Conservation (phyloP, 225 moss, liverwort and hornwort species). For the Thuidium tamariscinum region DNA sequence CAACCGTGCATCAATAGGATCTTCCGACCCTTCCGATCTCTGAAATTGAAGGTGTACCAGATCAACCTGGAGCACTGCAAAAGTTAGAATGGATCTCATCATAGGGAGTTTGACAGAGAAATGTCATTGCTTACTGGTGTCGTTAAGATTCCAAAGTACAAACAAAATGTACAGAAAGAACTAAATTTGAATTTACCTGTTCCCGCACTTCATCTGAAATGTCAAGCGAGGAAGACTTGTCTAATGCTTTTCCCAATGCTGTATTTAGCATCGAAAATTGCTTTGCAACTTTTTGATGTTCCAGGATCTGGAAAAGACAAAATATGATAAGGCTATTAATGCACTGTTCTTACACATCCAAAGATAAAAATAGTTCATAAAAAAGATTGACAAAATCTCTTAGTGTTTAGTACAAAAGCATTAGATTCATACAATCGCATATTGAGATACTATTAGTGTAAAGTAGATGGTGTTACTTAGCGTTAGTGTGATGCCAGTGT, state of each 20-base stretch:
- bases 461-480: not conserved
- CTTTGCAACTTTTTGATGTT: conserved; percentile 34
- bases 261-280: conserved; percentile 47
- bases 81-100: not conserved
- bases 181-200: conserved; percentile 31
- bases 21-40: conserved; percentile 59
- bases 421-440: not conserved
- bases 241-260: conserved; percentile 49
- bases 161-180: not conserved
- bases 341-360: not conserved
- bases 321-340: not conserved
- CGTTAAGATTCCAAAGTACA: not conserved
- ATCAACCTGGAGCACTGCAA: conserved; percentile 36
- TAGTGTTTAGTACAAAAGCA: not conserved
- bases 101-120: not conserved
- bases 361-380: not conserved
- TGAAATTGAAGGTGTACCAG: conserved; percentile 63
- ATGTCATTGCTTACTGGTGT: not conserved
- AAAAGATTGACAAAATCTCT: not conserved
- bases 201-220: conserved; percentile 78
- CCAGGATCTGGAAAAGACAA: conserved; percentile 29
- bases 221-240: conserved; percentile 39
- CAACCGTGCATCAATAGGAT: conserved; percentile 41
- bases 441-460: not conserved
- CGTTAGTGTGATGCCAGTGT: not conserved